A percentile compares a stretch with the other conserved stretches of the same genome.
These are phyloP conservation scores for Vitis amurensis DNA, from an alignment of 164 flowering plant genomes.

Conservation along the genomic window DNA sequence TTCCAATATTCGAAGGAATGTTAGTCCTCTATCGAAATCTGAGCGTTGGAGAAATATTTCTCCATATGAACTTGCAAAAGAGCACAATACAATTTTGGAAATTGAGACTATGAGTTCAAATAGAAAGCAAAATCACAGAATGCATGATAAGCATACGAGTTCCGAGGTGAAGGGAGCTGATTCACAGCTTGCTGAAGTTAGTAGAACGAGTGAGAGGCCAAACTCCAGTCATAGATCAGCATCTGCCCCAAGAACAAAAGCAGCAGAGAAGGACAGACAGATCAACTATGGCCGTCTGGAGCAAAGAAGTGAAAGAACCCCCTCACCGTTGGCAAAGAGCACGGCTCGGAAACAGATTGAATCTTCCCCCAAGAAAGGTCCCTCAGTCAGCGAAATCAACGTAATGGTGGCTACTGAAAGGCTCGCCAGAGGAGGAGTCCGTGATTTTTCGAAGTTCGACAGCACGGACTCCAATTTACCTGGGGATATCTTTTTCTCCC, in stretches of 20 bases:
- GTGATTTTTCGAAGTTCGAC: conserved; percentile 22
- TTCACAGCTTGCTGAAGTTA: conserved; percentile 11
- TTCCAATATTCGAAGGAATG: conserved; percentile 16
- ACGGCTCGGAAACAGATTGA: conserved; percentile 30
- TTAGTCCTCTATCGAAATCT: conserved; percentile 36
- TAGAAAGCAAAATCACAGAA: conserved; percentile 21
- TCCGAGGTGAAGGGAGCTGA: conserved; percentile 11
- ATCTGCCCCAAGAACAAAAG: conserved; percentile 50
- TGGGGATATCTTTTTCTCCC: conserved; percentile 67
- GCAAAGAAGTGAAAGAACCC: conserved; percentile 23
- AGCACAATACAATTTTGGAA: conserved; percentile 6
- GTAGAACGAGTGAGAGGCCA: conserved; percentile 22
- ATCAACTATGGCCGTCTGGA: conserved; percentile 11
- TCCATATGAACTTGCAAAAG: conserved; percentile 37
- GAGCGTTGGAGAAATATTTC: conserved; percentile 39
- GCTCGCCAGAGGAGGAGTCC: conserved; percentile 14
- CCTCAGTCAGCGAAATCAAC: conserved; percentile 56
- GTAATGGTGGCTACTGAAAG: conserved; percentile 56
- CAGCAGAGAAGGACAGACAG: conserved; percentile 26
- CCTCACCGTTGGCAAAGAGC: conserved; percentile 28
- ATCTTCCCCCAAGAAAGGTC: conserved; percentile 15
- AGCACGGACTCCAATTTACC: conserved; percentile 54
- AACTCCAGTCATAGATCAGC: conserved; percentile 36
- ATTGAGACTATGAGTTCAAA: conserved; percentile 14
- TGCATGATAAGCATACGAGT: conserved; percentile 9